These are phyloP conservation scores for Flaveria brownii DNA, from an alignment of 129 eudicot genomes.

Conservation along the genomic window DNA sequence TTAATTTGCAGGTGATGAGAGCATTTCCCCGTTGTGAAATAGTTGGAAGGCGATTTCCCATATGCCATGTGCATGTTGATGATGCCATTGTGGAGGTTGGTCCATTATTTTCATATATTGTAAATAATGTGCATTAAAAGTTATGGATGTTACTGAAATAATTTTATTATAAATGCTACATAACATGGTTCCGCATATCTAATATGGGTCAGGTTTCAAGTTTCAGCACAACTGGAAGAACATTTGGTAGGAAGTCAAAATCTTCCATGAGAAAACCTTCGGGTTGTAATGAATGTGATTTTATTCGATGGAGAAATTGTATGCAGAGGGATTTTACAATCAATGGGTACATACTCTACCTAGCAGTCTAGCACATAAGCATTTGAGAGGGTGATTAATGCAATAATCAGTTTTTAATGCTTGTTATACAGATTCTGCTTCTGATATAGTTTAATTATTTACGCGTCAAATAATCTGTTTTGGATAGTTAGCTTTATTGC, in stretches of 20 bases:
- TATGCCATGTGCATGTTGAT: constrained; percentile 66
- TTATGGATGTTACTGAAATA: constrained; percentile 1
- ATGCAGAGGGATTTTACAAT: constrained; percentile 63
- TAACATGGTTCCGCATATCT: constrained; percentile 25
- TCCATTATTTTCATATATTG: constrained; percentile 15
- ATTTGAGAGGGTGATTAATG: constrained; percentile 11
- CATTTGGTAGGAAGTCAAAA: constrained; percentile 39
- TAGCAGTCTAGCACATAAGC: constrained; percentile 26
- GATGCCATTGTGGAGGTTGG: constrained; percentile 61
- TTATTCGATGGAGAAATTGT: constrained; percentile 65
- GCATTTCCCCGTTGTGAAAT: constrained; percentile 55
- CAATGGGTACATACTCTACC: constrained; percentile 49
- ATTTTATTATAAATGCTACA: neutral
- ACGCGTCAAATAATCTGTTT: neutral
- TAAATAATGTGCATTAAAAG: neutral
- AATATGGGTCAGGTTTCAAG: constrained; percentile 59
- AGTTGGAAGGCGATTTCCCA: constrained; percentile 72
- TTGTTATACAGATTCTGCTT: neutral
- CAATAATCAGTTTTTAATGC: neutral
- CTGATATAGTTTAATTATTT: neutral
- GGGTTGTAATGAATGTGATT: constrained; percentile 49
- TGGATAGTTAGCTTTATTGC: neutral
- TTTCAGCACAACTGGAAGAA: constrained; percentile 56
- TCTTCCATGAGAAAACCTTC: constrained; percentile 35
- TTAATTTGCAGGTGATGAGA: constrained; percentile 47